Evolutionary conservation across 768 basidiomycete genomes (phyloP), one percentile per base, ranked within the genome.

Genomic region (Boletus subparvulus): DNA sequence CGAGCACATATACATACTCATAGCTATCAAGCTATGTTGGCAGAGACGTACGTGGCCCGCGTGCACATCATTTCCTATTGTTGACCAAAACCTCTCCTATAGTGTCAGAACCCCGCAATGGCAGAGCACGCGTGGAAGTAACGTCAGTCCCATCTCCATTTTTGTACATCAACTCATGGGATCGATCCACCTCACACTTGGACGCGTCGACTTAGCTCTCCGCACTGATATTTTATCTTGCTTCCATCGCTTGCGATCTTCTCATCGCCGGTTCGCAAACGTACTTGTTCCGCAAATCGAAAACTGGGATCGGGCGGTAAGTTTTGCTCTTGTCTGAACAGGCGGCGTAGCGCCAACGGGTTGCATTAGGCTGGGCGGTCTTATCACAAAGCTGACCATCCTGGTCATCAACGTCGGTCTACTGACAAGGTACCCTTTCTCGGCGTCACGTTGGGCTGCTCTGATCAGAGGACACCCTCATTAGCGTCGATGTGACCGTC

Each of bases 381-480:
- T 74, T 2, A 71, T 74, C 21, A 70, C 70, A 28, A 73, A 60
- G 33, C 36, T 74, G 45, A 74, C 70, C 5, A 48, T 74, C 13
- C 52, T 74, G 26, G 73, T 74, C 16, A 60, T 74, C 50, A 74
- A 74, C 37, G 74, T 74, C 3, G 73, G 73, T 16, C 55, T 74
- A 47, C 37, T 74, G 46, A 75, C 73, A 32, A 73, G 74, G 73
- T 74, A 59, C n/a, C 8, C 17, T 40, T 28, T 37, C 12, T 19
- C 14, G 2, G 45, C 21, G 16, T 24, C 24, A 6, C 16, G 6
- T 12, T 12, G 21, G 14, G 2, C 24, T 10, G 32, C 11, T 24
- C 50, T 58, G 40, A 57, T n/a, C 41, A 28, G 24, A 36, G 8
- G 19, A 4, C 40, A 54, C 7, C 47, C 64, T 53, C 14, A 1